Base-by-base conservation (phyloP, 768 basidiomycete species). In the Naematelia encephala region DNA sequence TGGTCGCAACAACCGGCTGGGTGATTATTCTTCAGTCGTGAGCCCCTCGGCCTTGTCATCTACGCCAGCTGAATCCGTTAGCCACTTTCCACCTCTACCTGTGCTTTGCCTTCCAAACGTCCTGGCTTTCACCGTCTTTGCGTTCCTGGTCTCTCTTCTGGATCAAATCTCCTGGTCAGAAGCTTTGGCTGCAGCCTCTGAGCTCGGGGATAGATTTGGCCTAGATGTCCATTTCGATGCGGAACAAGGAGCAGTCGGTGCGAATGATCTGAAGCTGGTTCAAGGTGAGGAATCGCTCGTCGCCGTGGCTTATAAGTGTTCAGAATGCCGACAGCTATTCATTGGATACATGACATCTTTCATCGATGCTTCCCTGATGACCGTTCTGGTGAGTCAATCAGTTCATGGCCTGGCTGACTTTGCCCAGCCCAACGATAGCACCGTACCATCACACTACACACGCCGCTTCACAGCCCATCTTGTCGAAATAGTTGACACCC, bases 61-160 rank as follows among this genome's bases (percentile, higher is more conserved):
- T 25, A 23, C 5, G 22, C 11, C 22, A 4, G 11, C 48, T 23
- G 10, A 22, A 21, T 14, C 25, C 10, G 21, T 10, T 51, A 76
- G 70, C 19, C 57, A 57, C 39, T 23, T 63, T 14, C 51, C 62
- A 2, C 75, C 72, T 2, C 42, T 69, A 5, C 51, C 62, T 25
- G 45, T 75, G 11, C 54, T 77, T 4, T 58, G 63, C 46, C 66
- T 49, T 4, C 64, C 70, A 0, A 47, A 50, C 12, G 57, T 72
- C 45, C 48, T 70, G 50, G 69, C 73, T 4, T 69, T 66, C 46
- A 48, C 62, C 1, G 46, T 57, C 2, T 48, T 72, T 34, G 21
- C 47, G 11, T 30, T 76, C 25, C 47, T 70, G 14, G 46, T 67
- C 22, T 22, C 56, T 1, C 45, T 67, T 1, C 21, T 54, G 27